A percentile compares a stretch with the other conserved stretches of the same genome.
Conservation (phyloP, 1,139 yeast species). For the Candida sp. region DNA sequence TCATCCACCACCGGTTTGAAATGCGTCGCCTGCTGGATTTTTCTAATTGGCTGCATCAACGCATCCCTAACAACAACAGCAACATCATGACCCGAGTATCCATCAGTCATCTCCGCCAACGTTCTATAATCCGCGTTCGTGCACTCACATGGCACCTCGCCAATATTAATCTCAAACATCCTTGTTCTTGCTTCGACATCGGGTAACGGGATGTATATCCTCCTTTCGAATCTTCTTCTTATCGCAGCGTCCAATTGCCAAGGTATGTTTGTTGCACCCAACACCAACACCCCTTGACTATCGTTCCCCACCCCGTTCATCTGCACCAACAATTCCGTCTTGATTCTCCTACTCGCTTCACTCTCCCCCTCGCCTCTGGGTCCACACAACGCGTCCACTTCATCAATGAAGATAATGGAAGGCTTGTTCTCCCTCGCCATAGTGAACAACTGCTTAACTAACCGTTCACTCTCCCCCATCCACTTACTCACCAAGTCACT, state of each 20-base stretch:
- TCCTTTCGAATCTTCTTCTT: slow-evolving; percentile 93
- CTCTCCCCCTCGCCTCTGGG: slow-evolving; percentile 99
- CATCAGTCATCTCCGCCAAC: slow-evolving; percentile 94
- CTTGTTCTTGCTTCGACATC: slow-evolving; percentile 88
- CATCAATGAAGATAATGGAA: slow-evolving; percentile 94
- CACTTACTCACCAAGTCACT: slow-evolving; percentile 96
- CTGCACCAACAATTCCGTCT: slow-evolving; percentile 94
- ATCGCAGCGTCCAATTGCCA: slow-evolving; percentile 99
- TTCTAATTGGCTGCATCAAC: slow-evolving; percentile 96
- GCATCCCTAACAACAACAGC: slow-evolving; percentile 98
- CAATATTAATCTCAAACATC: slow-evolving; percentile 95
- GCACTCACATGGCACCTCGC: slow-evolving; percentile 85
- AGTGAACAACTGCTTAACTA: slow-evolving; percentile 90
- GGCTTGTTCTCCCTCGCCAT: slow-evolving; percentile 98
- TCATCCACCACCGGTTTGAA: slow-evolving; percentile 62
- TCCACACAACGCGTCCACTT: slow-evolving; percentile 97
- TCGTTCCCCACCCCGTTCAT: slow-evolving; percentile 99
- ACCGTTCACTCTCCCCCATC: slow-evolving; percentile 99
- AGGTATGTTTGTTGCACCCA: slow-evolving; percentile 98
- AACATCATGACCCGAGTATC: slow-evolving; percentile 97
- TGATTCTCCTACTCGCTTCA: slow-evolving; percentile 95
- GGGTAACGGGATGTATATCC: slow-evolving; percentile 95
- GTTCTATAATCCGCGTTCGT: slow-evolving; percentile 73
- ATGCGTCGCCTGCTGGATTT: slow-evolving; percentile 96
- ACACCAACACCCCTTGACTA: slow-evolving; percentile 86